These are phyloP conservation scores for Tubosaeta brunneosetosa DNA, from an alignment of 768 basidiomycete species.

Conservation along the genomic window DNA sequence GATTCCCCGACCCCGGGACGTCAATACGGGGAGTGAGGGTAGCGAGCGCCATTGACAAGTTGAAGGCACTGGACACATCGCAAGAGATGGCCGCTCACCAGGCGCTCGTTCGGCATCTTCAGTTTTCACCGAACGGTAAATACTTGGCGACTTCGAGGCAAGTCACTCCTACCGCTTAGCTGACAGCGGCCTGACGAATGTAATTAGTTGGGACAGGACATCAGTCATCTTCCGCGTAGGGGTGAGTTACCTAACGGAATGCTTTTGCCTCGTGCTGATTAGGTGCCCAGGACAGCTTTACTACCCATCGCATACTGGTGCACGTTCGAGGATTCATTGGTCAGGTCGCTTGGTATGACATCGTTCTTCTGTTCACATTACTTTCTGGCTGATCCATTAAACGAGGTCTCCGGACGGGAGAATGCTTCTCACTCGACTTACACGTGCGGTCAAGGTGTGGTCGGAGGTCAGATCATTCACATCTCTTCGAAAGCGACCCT, in stretches of 20 bases:
- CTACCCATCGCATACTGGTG: conserved; percentile 44
- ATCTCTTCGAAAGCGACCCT: conserved; percentile 1
- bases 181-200: conserved; percentile 5
- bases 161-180: conserved; percentile 5
- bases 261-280: conserved; percentile 11
- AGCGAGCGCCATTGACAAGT: conserved; percentile 36
- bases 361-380: not conserved
- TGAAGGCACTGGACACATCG: conserved; percentile 36
- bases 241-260: conserved; percentile 29
- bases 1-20: conserved; percentile 31
- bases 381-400: conserved; percentile 7
- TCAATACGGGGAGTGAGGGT: conserved; percentile 39
- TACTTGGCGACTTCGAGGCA: conserved; percentile 52
- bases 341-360: conserved; percentile 47
- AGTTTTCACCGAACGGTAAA: conserved; percentile 53
- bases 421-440: conserved; percentile 44
- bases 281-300: conserved; percentile 35
- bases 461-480: conserved; percentile 35
- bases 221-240: conserved; percentile 47
- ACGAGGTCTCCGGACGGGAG: conserved; percentile 46
- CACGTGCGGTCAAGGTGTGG: conserved; percentile 50
- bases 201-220: conserved; percentile 45
- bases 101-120: conserved; percentile 49
- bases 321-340: conserved; percentile 51
- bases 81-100: conserved; percentile 43